Evolutionary conservation across 2,329 filamentous ascomycete species (phyloP).

Genomic region (Metarhizium robertsii): DNA sequence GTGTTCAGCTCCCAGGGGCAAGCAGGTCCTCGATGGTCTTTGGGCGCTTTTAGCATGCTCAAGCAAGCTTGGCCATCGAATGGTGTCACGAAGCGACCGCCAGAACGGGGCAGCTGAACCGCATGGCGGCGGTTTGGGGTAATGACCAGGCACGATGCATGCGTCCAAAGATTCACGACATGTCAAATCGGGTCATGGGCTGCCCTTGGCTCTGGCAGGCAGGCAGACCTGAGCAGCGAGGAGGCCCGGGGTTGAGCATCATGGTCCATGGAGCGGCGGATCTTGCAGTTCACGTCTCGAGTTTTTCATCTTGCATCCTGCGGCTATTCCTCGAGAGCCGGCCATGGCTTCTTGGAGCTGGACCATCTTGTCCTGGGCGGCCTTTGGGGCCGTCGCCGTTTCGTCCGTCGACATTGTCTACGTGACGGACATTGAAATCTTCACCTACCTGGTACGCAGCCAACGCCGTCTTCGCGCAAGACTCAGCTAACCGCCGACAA

Average conservation of each 20-base stretch:
- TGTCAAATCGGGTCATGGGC: too few species aligned
- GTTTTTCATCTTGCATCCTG: too few species aligned
- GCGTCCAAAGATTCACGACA: too few species aligned
- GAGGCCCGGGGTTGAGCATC: too few species aligned
- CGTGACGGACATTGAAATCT: conserved; percentile 35
- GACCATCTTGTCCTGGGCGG: not conserved
- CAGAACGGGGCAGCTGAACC: not conserved
- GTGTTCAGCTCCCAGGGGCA: not conserved
- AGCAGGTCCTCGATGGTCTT: not conserved
- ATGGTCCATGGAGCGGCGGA: too few species aligned
- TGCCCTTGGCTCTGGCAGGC: not conserved
- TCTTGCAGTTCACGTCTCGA: too few species aligned
- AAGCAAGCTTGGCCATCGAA: not conserved
- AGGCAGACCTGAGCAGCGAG: not conserved
- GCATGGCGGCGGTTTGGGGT: not conserved
- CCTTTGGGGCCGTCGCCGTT: not conserved
- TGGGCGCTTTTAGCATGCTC: not conserved
- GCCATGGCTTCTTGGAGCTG: not conserved
- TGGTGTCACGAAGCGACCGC: not conserved
- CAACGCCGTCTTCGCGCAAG: too few species aligned
- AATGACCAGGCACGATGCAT: too few species aligned
- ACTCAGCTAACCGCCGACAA: not conserved
- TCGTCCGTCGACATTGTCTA: conserved; percentile 25
- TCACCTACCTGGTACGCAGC: conserved; percentile 26
- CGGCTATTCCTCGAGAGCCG: not conserved